Conservation (phyloP, 306 rosid genomes). For the Hylodesmum podocarpum region DNA sequence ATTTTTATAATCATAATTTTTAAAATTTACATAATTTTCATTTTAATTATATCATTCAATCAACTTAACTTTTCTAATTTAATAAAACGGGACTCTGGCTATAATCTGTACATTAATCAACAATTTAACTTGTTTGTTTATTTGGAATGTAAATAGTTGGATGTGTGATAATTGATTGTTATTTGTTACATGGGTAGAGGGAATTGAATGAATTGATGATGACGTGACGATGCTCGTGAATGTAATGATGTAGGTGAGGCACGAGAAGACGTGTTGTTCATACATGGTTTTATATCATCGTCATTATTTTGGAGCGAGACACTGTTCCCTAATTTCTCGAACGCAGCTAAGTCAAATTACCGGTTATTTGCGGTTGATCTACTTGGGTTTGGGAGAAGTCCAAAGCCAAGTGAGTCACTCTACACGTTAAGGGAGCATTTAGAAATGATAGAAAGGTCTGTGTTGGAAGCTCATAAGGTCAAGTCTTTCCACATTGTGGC, state of each 20-base stretch:
- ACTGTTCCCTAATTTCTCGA: constrained; percentile 74
- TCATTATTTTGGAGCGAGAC: constrained; percentile 95
- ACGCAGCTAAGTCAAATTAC: constrained; percentile 44
- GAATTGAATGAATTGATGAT: neutral
- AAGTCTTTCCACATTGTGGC: constrained; percentile 93
- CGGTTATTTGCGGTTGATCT: constrained; percentile 86
- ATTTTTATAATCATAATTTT: no score
- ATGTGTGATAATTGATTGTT: no score
- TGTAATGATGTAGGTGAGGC: constrained; percentile 30
- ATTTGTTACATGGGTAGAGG: no score
- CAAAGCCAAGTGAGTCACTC: constrained; percentile 78
- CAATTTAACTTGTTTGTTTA: no score
- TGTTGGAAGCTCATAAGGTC: constrained; percentile 68
- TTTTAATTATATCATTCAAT: no score
- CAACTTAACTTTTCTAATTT: no score
- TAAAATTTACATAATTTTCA: no score
- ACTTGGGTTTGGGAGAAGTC: constrained; percentile 92
- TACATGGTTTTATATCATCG: constrained; percentile 93
- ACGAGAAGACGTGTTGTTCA: constrained; percentile 71
- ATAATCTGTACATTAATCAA: no score
- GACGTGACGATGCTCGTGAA: neutral
- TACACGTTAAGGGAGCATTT: constrained; percentile 85
- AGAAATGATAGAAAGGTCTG: constrained; percentile 78
- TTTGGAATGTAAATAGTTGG: neutral
- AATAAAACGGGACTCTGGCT: no score